phyloP scores from a whole-genome alignment of 352 stramenopile species.

The Phytophthora brassicae region DNA sequence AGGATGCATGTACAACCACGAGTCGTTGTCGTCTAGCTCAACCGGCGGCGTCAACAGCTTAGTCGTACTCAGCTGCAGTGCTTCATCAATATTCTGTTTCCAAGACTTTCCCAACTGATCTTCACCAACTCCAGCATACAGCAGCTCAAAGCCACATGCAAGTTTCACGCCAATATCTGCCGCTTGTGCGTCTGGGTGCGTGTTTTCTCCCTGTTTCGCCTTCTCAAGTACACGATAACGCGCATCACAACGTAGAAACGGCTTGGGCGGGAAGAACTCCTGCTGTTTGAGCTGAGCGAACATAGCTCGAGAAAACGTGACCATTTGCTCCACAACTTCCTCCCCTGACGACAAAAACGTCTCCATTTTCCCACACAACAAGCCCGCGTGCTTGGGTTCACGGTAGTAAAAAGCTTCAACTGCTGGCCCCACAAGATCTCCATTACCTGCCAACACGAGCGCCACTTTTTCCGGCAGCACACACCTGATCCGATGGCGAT shows the following conservation, averaged over 20 bases:
- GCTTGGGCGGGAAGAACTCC: conserved; percentile 62
- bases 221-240: conserved; percentile 21
- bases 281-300: conserved; percentile 86
- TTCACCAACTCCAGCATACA: conserved; percentile 46
- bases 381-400: conserved; percentile 48
- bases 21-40: conserved; percentile 63
- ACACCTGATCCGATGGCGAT: conserved; percentile 53
- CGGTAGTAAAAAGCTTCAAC: conserved; percentile 83
- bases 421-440: conserved; percentile 41
- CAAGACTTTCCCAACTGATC: conserved; percentile 53
- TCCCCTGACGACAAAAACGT: conserved; percentile 36
- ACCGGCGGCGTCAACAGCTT: conserved; percentile 7
- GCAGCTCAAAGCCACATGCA: conserved; percentile 70
- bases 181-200: conserved; percentile 31
- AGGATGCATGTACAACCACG: conserved; percentile 77
- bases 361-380: conserved; percentile 59
- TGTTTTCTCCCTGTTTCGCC: conserved; percentile 7
- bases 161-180: conserved; percentile 78
- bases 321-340: conserved; percentile 28
- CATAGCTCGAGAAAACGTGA: conserved; percentile 80
- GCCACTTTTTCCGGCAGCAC: conserved; percentile 41
- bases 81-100: conserved; percentile 40
- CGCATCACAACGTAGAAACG: conserved; percentile 39
- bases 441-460: conserved; percentile 29
- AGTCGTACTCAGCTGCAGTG: conserved; percentile 4